Percentiles rank a stretch among this genome's conserved stretches.
phyloP scores from a whole-genome alignment of 1,139 yeast species.

The Yamadazyma atlantica region DNA sequence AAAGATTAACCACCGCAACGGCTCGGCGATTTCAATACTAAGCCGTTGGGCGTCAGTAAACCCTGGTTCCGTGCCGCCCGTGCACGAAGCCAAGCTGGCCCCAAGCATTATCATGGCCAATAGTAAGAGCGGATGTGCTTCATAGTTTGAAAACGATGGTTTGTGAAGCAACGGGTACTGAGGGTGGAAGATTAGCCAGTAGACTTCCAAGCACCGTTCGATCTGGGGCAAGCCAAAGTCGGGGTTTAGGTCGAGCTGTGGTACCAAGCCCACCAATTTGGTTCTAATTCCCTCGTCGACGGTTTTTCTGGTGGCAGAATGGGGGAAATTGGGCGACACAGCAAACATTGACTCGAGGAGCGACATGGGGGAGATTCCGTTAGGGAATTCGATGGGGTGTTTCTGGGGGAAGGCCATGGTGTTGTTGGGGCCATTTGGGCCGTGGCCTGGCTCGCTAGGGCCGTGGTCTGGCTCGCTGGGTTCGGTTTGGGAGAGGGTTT shows the following conservation, averaged over 20 bases:
- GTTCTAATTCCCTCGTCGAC: slow-evolving; percentile 27
- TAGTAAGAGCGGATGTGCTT: slow-evolving; percentile 52
- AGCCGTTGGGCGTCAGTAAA: slow-evolving; percentile 20
- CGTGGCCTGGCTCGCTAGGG: slow-evolving; percentile 4
- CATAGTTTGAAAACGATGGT: slow-evolving; percentile 56
- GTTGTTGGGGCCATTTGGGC: slow-evolving; percentile 5
- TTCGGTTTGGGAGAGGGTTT: slow-evolving; percentile 10
- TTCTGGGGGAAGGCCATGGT: slow-evolving; percentile 2
- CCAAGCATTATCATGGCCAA: slow-evolving; percentile 60
- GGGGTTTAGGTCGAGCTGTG: slow-evolving; percentile 28
- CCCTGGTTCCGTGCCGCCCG: slow-evolving; percentile 15
- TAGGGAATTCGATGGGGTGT: slow-evolving; percentile 9
- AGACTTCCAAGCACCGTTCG: slow-evolving; percentile 31
- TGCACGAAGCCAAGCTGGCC: slow-evolving; percentile 32
- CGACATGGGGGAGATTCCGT: slow-evolving; percentile 23
- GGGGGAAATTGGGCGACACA: slow-evolving; percentile 30
- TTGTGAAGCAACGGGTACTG: slow-evolving; percentile 61
- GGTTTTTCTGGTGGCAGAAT: slow-evolving; percentile 23
- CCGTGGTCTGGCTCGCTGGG: slow-evolving; percentile 5
- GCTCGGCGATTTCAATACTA: slow-evolving; percentile 52
- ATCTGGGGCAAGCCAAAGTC: slow-evolving; percentile 27
- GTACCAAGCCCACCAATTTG: slow-evolving; percentile 29
- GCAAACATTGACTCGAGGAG: slow-evolving; percentile 33
- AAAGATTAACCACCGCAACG: slow-evolving; percentile 61
- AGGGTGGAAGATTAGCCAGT: slow-evolving; percentile 58